Evolutionary conservation across 352 stramenopile species (phyloP).

Genomic region (Halophytophthora polymorphica): DNA sequence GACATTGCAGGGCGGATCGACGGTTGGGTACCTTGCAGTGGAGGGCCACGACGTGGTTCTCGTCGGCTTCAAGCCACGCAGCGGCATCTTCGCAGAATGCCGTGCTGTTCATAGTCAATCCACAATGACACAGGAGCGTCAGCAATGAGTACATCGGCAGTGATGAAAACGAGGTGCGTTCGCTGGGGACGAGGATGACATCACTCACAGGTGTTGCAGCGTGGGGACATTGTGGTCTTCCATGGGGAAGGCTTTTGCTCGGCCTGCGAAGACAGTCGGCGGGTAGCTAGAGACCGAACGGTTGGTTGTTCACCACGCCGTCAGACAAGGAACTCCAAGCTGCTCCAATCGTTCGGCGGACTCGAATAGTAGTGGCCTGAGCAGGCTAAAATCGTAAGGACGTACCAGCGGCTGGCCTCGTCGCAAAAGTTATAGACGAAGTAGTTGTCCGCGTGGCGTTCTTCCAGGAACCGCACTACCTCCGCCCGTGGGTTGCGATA

Average conservation of each 20-base stretch:
- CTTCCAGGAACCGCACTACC: conserved; percentile 51
- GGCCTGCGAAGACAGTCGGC: conserved; percentile 39
- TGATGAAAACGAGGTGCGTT: background rate
- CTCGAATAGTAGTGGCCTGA: too few relatives aligned
- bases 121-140: background rate
- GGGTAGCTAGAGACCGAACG: conserved; percentile 37
- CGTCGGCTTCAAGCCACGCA: conserved; percentile 42
- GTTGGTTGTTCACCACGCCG: background rate
- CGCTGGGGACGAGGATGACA: background rate
- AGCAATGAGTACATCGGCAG: background rate
- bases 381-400: background rate
- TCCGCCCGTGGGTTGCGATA: conserved; percentile 63
- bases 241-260: conserved; percentile 53
- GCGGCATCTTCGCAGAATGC: conserved; percentile 72
- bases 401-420: conserved; percentile 46
- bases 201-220: conserved; percentile 56
- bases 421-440: conserved; percentile 81
- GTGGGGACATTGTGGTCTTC: conserved; percentile 76
- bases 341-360: too few relatives aligned
- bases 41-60: conserved; percentile 49
- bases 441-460: conserved; percentile 48
- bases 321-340: too few relatives aligned
- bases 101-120: conserved; percentile 34
- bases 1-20: background rate
- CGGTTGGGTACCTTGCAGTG: conserved; percentile 59